These are phyloP conservation scores for Pneumocystis oryctolagi DNA, from an alignment of 1,139 yeast species.

Conservation along the genomic window DNA sequence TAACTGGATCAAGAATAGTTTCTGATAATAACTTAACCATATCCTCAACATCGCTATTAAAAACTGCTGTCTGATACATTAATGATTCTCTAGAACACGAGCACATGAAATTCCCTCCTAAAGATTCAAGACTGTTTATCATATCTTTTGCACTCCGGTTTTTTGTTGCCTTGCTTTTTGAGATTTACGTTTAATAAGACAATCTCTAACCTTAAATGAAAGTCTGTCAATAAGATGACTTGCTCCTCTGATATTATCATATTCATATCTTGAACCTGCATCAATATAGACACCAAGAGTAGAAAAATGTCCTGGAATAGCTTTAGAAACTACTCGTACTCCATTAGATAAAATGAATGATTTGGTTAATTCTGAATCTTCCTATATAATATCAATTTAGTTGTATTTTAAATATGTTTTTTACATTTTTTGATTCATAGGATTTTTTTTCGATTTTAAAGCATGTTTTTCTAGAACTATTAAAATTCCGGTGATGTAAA, in stretches of 20 bases:
- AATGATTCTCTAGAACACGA: slow-evolving; percentile 83
- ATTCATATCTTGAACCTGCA: slow-evolving; percentile 81
- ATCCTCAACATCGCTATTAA: slow-evolving; percentile 66
- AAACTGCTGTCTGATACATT: slow-evolving; percentile 88
- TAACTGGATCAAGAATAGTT: slow-evolving; percentile 55
- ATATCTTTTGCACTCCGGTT: slow-evolving; percentile 49
- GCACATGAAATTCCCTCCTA: slow-evolving; percentile 93
- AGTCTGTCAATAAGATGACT: slow-evolving; percentile 75
- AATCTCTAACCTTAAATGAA: slow-evolving; percentile 44
- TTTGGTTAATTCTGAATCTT: not conserved
- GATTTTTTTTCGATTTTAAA: not conserved
- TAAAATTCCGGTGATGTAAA: not conserved
- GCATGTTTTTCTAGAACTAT: not conserved
- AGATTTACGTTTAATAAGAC: not conserved
- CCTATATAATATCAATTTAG: not conserved
- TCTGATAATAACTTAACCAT: slow-evolving; percentile 74
- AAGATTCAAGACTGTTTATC: slow-evolving; percentile 56
- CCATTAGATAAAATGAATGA: slow-evolving; percentile 44
- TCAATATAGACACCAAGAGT: slow-evolving; percentile 81
- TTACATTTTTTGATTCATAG: not conserved
- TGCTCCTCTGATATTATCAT: slow-evolving; percentile 38
- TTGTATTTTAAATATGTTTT: not conserved
- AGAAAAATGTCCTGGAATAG: slow-evolving; percentile 78
- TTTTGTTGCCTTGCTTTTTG: slow-evolving; percentile 36
- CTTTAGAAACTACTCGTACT: slow-evolving; percentile 65